Base-by-base conservation (phyloP, 2,329 filamentous ascomycete species). In the Emergomyces pasteurianus region DNA sequence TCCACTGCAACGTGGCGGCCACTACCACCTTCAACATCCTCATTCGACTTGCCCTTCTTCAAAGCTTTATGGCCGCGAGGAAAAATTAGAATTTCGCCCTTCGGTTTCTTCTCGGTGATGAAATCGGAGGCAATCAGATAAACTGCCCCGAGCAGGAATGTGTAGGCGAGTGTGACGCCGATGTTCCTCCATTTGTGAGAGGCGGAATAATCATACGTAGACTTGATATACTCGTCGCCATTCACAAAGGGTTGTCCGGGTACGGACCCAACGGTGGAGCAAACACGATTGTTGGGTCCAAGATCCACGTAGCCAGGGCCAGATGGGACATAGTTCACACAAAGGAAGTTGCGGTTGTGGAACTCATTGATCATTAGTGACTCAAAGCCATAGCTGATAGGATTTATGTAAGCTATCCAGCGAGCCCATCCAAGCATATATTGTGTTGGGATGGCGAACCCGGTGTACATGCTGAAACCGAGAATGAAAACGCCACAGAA, bases 331-430 rank as follows among this genome's bases (percentile, higher is more conserved):
- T 74, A 78, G 3, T 63, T 61, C 0, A 67, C 67, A 64, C 81
- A 84, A 1, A 57, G 46, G 70, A 87, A 94, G 0, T 83, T 63
- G 16, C 86, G 83, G 61, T 78, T 75, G 66, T 85, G 73, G 67
- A 95, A 95, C 73, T 95, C 91, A 73, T 95, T 95, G 65, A 89
- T 81, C 81, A 92, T 86, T 26, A 94, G 79, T 0, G 84, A 79
- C 72, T 95, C 90, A 68, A 95, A 95, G 0, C 84, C 84, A 65
- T 94, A 95, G 1, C 83, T 84, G 16, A 95, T 81, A 1, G 89
- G 89, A 63, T 94, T 86, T 43, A 92, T 77, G 70, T 89, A 92
- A 70, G 87, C 87, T 63, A 95, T 83, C 90, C 90, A 95, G 62
- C 84, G 81, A 67, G 86, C 87, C 89, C 90, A 95, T 74, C 73